Base-by-base conservation (phyloP, 805 yeast genomes). In the Pichia nanzhaoensis region DNA sequence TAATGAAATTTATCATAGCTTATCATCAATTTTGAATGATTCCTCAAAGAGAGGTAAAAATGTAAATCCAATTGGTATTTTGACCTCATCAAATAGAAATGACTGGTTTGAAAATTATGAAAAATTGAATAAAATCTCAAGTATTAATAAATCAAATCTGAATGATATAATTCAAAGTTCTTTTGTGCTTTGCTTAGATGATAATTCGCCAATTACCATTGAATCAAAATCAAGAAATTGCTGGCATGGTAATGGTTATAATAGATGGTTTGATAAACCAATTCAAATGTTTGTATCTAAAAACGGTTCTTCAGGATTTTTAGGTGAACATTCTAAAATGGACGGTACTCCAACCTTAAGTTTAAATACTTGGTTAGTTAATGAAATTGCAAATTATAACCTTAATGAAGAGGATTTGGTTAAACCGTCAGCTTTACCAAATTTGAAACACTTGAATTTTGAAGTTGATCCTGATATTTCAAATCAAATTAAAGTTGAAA, bases 291-390 rank as follows among this genome's bases (percentile, higher is more conserved):
- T 89, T 55, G 79, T 91, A 44, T 70, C 84, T 48, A 81, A 78
- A 51, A 89, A 88, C 64, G 96, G 93, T 48, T 73, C 80, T 51
- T 86, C 96, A 7, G 98, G 97, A 1, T 91, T 90, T 69, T 67
- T 89, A 60, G 97, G 95, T 51, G 99, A 91, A 70, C 99, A 91
- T 70, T 88, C 97, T 19, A 84, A 79, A 71, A 91, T 91, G 98
- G 99, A 91, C 65, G 99, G 98, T 51, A 87, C 96, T 9, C 95
- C 97, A 60, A 91, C 96, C 27, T 78, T 87, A 58, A 80, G 88
- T 52, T 69, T 91, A 68, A 91, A 91, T 64, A 88, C 88, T 66
- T 80, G 72, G 58, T 72, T 91, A 34, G 72, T 80, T 51, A 72
- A 72, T 43, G 74, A 78, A 54, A 13, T 45, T 14, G 40, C 42